Evolutionary conservation across 2,329 filamentous ascomycete species (phyloP), one percentile per base, ranked within the genome.

Genomic region (Colletotrichum sp.): DNA sequence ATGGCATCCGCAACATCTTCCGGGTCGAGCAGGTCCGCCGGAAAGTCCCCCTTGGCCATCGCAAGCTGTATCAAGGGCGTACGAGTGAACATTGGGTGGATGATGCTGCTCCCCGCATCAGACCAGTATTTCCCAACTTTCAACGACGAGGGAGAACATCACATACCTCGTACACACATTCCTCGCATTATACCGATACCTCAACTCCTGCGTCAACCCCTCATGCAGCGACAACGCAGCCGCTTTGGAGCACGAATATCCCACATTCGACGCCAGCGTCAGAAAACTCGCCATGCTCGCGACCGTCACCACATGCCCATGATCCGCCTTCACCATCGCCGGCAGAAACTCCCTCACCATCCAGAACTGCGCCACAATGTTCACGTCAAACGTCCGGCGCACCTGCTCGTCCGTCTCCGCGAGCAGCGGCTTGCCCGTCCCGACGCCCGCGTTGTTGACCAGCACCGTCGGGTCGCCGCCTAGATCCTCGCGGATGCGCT

Each of bases 371-470:
- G 57, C 55, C 13, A 71, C 57, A 36, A 64, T 26, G 6, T 71
- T 71, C 34, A 63, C 68, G 26, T 63, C 57, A 2, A 71, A 71
- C 16, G 59, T 63, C 57, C 68, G 34, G 7, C 44, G 57, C 12
- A 64, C 22, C 13, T 63, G 39, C 5, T 30, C 55, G 7, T 62
- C 57, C 18, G 57, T 71, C 57, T 71, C 68, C 24, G 28, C 59
- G 18, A 71, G 57, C 4, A 71, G 48, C 57, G 68, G 44, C 55
- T 34, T 63, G 57, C 57, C 26, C 6, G 15, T 63, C 4, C 34
- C 86, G 16, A 91, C 86, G 18, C 82, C 84, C 1, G 84, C 84
- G 66, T 85, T 85, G 78, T 84, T 84, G 68, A 85, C 76, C 5
- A 84, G 79, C 67, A 85, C 81, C 5, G 83, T 84, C 2, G 84